phyloP scores from a whole-genome alignment of 1,284 basidiomycete genomes.

The Tilletia setariae region DNA sequence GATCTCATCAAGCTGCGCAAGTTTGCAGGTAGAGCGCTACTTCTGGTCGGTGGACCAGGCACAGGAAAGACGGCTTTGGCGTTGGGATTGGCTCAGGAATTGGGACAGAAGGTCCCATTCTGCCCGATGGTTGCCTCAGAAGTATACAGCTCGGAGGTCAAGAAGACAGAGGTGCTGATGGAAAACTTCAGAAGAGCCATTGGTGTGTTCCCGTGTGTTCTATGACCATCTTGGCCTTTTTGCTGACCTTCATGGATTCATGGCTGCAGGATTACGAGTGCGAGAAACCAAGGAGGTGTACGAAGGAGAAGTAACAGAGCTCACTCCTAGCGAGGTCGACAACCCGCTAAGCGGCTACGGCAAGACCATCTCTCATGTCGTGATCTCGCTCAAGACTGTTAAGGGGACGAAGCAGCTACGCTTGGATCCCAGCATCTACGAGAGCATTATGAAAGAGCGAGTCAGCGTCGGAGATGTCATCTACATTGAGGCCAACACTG shows the following conservation, averaged over 20 bases:
- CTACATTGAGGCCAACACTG: slow-evolving; percentile 89
- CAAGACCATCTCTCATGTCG: slow-evolving; percentile 95
- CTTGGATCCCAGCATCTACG: slow-evolving; percentile 91
- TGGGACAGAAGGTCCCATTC: slow-evolving; percentile 92
- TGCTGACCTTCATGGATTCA: no score
- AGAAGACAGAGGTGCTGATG: slow-evolving; percentile 98
- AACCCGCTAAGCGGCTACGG: slow-evolving; percentile 73
- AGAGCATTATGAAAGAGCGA: slow-evolving; percentile 95
- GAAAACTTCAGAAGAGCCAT: slow-evolving; percentile 93
- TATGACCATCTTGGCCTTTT: not conserved
- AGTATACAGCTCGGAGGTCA: slow-evolving; percentile 94
- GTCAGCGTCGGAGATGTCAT: slow-evolving; percentile 95
- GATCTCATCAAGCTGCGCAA: slow-evolving; percentile 83
- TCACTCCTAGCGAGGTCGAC: slow-evolving; percentile 74
- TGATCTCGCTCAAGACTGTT: slow-evolving; percentile 93
- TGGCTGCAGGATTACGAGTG: slow-evolving; percentile 59
- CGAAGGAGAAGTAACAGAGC: slow-evolving; percentile 95
- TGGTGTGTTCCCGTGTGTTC: slow-evolving; percentile 61
- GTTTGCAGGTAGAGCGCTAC: slow-evolving; percentile 83
- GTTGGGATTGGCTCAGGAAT: slow-evolving; percentile 85
- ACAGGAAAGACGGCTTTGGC: slow-evolving; percentile 96
- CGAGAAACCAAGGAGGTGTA: slow-evolving; percentile 94
- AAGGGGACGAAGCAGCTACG: slow-evolving; percentile 97
- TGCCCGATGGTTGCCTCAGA: slow-evolving; percentile 98
- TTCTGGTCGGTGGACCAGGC: slow-evolving; percentile 84